A percentile compares a stretch with the other conserved stretches of the same genome.
phyloP scores from a whole-genome alignment of 2,329 filamentous ascomycete genomes.

The Immersiporthe knoxdaviesiana region DNA sequence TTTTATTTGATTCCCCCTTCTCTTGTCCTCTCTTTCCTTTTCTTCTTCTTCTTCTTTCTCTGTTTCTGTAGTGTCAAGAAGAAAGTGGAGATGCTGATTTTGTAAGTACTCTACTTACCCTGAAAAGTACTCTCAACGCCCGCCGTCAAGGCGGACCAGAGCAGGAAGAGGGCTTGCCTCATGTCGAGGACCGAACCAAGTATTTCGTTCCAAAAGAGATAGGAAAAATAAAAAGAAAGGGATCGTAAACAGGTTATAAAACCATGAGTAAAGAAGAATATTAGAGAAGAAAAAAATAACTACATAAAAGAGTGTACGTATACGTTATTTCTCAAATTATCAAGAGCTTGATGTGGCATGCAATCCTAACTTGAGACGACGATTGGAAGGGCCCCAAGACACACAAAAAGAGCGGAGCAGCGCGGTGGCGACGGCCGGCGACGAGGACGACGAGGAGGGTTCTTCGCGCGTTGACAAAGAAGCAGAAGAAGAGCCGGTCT shows the following conservation, averaged over 20 bases:
- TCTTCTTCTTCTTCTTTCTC: no score
- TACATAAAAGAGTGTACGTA: not conserved
- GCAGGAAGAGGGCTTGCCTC: constrained; percentile 21
- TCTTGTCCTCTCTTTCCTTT: no score
- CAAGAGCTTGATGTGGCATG: not conserved
- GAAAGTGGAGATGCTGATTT: no score
- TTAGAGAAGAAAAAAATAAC: not conserved
- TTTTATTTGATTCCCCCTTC: no score
- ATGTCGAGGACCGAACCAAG: constrained; percentile 2
- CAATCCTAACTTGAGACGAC: not conserved
- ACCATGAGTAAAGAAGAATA: not conserved
- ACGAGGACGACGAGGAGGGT: not conserved
- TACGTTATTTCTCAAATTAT: not conserved
- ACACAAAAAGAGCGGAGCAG: not conserved
- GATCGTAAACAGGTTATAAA: not conserved
- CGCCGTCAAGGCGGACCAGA: constrained; percentile 21
- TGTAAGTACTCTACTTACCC: not conserved
- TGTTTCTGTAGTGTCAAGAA: no score
- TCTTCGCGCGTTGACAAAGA: not conserved
- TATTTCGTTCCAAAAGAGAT: not conserved
- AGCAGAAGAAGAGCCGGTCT: not conserved
- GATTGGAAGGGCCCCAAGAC: not conserved
- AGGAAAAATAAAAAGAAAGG: not conserved
- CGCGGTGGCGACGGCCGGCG: not conserved
- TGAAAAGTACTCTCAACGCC: constrained; percentile 11